Evolutionary conservation across 2,329 filamentous ascomycete genomes (phyloP).

Genomic region (Talaromyces funiculosus): DNA sequence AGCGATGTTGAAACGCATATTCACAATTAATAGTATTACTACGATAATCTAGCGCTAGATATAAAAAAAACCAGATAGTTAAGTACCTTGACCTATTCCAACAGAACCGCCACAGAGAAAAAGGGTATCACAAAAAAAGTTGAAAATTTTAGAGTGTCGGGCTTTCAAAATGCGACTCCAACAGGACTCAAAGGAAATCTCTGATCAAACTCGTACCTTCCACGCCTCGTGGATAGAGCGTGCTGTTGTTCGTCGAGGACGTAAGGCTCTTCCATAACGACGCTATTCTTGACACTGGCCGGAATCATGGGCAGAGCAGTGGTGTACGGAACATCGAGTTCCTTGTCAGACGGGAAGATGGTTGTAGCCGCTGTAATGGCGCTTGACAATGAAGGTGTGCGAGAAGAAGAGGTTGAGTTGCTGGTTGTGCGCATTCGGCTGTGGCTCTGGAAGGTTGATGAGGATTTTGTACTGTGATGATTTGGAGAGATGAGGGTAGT

Average conservation of each 20-base stretch:
- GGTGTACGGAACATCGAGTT: conserved; percentile 15
- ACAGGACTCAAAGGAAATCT: conserved; percentile 14
- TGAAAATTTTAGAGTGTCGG: not conserved
- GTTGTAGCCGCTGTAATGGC: conserved; percentile 19
- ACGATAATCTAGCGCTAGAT: conserved; percentile 9
- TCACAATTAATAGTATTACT: conserved; percentile 10
- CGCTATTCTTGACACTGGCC: conserved; percentile 13
- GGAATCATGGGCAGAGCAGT: conserved; percentile 10
- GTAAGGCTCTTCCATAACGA: conserved; percentile 10
- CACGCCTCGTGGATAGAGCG: conserved; percentile 7
- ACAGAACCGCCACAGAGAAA: not conserved
- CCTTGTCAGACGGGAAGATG: conserved; percentile 19
- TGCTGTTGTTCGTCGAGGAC: conserved; percentile 15
- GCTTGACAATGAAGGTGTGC: conserved; percentile 28
- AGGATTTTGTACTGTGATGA: conserved; percentile 12
- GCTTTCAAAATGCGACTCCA: conserved; percentile 21
- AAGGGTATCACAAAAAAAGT: conserved; percentile 4
- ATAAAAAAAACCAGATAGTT: not conserved
- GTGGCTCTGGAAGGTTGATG: conserved; percentile 10
- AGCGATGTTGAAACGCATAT: not conserved
- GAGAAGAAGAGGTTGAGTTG: conserved; percentile 11
- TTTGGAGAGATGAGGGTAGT: not conserved
- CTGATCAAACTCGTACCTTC: conserved; percentile 14
- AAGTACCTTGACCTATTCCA: not conserved
- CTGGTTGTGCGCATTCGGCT: conserved; percentile 12